Base-by-base conservation (phyloP, 1,284 basidiomycete genomes). In the Rhodofomes roseus region DNA sequence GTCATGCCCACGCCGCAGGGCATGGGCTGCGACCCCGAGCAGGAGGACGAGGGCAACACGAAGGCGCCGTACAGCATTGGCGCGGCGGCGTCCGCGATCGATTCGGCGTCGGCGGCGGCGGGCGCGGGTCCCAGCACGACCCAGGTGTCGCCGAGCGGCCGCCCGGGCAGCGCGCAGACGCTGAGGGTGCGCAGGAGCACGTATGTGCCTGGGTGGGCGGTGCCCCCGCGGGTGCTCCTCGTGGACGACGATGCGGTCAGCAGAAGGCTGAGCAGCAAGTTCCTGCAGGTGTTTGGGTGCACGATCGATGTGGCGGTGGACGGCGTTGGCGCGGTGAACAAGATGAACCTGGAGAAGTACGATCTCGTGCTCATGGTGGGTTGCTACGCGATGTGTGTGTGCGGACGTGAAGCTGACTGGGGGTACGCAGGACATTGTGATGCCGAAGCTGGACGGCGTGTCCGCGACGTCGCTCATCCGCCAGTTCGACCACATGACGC, bases 211-310 rank as follows among this genome's bases (percentile, higher is more conserved):
- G 91, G 89, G 5, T 95, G 93, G 93, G 88, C 90, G 0, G 89
- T 93, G 0, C 87, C 92, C 0, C 93, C 93, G 1, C 77, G 90
- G 1, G 95, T 98, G 56, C 76, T 98, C 56, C 82, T 98, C 4
- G 96, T 98, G 18, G 96, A 98, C 72, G 96, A 98, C 73, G 96
- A 98, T 70, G 91, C 90, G 16, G 93, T 98, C 25, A 95, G 90
- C 71, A 77, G 96, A 56, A 89, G 89, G 68, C 76, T 98, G 60
- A 90, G 90, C 64, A 92, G 87, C 79, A 97, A 96, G 77, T 97
- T 98, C 73, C 74, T 98, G 71, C 91, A 97, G 75, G 91, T 98
- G 53, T 96, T 96, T 74, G 96, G 96, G 54, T 98, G 95, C 72
- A 87, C 89, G 65, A 96, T 93, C 65, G 95, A 98, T 69, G 92